Evolutionary conservation across 2,329 filamentous ascomycete species (phyloP), one percentile per base, ranked within the genome.

Genomic region (Aspergillus thermomutatus): DNA sequence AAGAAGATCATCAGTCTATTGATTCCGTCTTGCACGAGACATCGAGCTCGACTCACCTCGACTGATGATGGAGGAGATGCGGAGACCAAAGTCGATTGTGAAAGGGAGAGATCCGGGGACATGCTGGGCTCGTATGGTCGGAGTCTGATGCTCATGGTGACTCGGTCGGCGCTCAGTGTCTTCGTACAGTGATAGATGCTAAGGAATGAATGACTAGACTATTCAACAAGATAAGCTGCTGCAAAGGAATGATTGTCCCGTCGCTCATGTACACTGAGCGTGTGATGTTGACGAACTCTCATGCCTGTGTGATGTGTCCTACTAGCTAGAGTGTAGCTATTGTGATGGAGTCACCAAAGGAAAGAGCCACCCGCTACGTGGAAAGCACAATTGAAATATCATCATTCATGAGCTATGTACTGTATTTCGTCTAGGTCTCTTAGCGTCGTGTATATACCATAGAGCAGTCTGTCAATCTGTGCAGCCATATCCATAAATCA

Each of bases 61-160:
- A 58, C 52, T 40, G 58, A 49, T 10, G 55, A 49, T n/a, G 19
- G n/a, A 27, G 52, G 28, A 14, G 46, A 40, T 3, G 49, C 31
- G 26, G 19, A 40, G 45, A 34, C n/a, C 25, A 25, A 26, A 51
- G 37, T 14, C 53, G 50, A 25, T 51, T 54, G 17, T 51, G 45
- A 21, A 59, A 49, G 19, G 57, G 64, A 56, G 63, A 66, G 50
- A 60, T 14, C 23, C 14, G 43, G 64, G 47, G 64, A 65, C 59
- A 67, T 59, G 25, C 61, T 62, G 9, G 64, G 63, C 9, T 62
- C 62, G 23, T 61, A 64, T 41, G 28, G 26, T 51, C 59, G 54
- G 19, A 62, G 46, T 28, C 62, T 55, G 47, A 45, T 19, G 34
- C 51, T 48, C 65, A 67, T 67, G 37, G 19, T 47, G 57, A 11